These are phyloP conservation scores for Lippia alba DNA, from an alignment of 305 asterid genomes.

Conservation along the genomic window DNA sequence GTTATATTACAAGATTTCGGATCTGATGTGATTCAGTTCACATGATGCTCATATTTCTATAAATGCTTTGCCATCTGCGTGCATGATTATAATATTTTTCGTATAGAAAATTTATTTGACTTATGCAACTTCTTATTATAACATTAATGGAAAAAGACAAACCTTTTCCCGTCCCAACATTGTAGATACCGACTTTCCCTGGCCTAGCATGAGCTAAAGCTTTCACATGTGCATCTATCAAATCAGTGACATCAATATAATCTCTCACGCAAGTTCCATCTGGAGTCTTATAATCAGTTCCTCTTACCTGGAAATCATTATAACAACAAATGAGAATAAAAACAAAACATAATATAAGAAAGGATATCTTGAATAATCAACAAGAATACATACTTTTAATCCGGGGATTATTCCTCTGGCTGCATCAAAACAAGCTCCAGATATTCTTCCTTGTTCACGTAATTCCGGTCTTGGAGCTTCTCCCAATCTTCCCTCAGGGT, in stretches of 20 bases:
- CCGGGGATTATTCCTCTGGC: conserved; percentile 84
- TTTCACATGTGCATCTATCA: conserved; percentile 78
- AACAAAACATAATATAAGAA: neutral
- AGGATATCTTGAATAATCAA: neutral
- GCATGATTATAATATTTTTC: too few relatives aligned
- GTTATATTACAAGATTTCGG: too few relatives aligned
- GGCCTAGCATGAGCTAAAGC: conserved; percentile 69
- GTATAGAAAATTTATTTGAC: too few relatives aligned
- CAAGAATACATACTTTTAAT: conserved; percentile 47
- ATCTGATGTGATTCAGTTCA: too few relatives aligned
- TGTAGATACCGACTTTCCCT: conserved; percentile 73
- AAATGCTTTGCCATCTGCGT: too few relatives aligned
- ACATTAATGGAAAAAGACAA: neutral
- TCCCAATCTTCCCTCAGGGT: conserved; percentile 79
- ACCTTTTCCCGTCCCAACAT: conserved; percentile 89
- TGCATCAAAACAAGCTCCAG: conserved; percentile 91
- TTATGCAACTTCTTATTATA: neutral
- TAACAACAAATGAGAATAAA: neutral
- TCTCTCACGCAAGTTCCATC: conserved; percentile 85
- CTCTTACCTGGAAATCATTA: conserved; percentile 55
- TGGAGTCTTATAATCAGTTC: conserved; percentile 68
- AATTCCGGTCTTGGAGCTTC: conserved; percentile 84
- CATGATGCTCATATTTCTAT: too few relatives aligned
- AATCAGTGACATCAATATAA: conserved; percentile 74
- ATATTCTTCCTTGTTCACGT: conserved; percentile 82